These are phyloP conservation scores for Paraphoma sp. DNA, from an alignment of 2,329 filamentous ascomycete genomes.

Conservation along the genomic window DNA sequence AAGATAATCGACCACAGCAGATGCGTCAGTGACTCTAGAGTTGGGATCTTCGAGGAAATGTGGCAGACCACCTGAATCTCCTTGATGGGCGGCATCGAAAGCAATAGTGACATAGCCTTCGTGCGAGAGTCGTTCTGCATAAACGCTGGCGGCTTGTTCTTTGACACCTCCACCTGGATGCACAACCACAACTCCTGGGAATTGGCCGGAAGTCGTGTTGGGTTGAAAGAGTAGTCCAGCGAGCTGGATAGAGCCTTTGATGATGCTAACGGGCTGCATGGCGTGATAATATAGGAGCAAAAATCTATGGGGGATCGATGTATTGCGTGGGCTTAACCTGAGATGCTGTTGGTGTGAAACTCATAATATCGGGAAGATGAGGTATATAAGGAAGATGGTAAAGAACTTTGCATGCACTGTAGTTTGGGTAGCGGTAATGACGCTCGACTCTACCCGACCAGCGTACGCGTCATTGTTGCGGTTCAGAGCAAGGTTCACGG, in stretches of 20 bases:
- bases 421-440: too few relatives aligned
- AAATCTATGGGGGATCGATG: not conserved
- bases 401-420: too few relatives aligned
- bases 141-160: not conserved
- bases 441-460: too few relatives aligned
- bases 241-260: not conserved
- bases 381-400: too few relatives aligned
- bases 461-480: too few relatives aligned
- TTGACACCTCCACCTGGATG: constrained; percentile 3
- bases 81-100: constrained; percentile 1
- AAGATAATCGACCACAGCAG: not conserved
- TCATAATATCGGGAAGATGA: not conserved
- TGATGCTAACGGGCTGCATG: not conserved
- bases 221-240: not conserved
- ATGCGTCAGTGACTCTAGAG: not conserved
- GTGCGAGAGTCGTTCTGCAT: not conserved
- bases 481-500: not conserved
- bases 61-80: not conserved
- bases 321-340: not conserved
- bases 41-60: constrained; percentile 1
- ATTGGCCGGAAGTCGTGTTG: not conserved
- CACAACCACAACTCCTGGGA: not conserved
- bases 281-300: not conserved
- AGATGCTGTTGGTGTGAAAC: not conserved
- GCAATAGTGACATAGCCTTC: constrained; percentile 1